Evolutionary conservation across 192 early-diverging fungal genomes (phyloP), one percentile per base, ranked within the genome.

Genomic region (Linnemannia hyalina): DNA sequence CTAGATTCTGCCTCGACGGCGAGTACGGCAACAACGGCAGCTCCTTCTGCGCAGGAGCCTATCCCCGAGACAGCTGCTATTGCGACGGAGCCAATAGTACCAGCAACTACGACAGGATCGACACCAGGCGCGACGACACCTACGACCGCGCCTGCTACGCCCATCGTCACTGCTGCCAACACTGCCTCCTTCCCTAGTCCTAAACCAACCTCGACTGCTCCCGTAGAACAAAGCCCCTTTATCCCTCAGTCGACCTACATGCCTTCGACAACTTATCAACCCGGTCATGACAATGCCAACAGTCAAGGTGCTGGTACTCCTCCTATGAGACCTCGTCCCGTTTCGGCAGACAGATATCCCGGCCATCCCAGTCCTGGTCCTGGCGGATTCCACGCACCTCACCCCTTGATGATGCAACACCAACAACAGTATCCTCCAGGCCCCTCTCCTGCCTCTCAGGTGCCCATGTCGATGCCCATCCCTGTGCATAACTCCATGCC

Each of bases 321-420:
- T 36, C 78, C 78, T 15, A 20, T 75, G 7, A 70, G 70, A 32
- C 73, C 63, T 8, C 52, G 83, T 38, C 83, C 78, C 22, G 54
- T 72, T 7, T 85, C 83, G 4, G 78, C 57, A 18, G 78, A 85
- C 22, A n/a, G 70, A 41, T 20, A 69, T 18, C 20, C 82, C 3
- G 47, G 47, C 18, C 13, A 20, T 26, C 38, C 38, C 38, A 18
- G 35, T 29, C 22, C n/a, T 8, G 60, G 60, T 32, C 10, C 60
- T 63, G 60, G 60, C 11, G 60, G 60, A 29, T 63, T 63, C 5
- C 75, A 77, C 42, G 55, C 78, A 5, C 75, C 84, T 0, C 84
- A 86, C 38, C 84, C 84, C 6, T 32, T 86, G 71, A 78, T 86
- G 84, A 77, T 81, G 79, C 72, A 76, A 20, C 54, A 68, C 7